Conservation (phyloP, 2,329 filamentous ascomycete species). For the Bimuria novae-zelandiae region DNA sequence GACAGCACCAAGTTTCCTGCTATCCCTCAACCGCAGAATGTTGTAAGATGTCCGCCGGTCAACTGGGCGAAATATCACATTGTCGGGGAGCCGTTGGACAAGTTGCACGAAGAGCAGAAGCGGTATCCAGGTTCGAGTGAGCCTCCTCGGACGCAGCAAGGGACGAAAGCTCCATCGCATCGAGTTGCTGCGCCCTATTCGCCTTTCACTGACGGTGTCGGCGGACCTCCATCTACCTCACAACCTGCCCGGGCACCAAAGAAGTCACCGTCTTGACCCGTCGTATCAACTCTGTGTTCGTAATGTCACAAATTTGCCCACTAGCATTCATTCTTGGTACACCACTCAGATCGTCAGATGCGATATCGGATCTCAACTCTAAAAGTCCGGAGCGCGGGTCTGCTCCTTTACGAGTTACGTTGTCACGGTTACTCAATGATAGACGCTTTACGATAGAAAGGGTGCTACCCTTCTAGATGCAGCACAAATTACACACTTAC, state of each 20-base stretch:
- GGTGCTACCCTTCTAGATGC: slow-evolving; percentile 22
- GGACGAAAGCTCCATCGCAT: slow-evolving; percentile 53
- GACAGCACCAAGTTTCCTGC: slow-evolving; percentile 57
- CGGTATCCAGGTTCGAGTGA: slow-evolving; percentile 48
- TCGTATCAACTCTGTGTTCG: not conserved
- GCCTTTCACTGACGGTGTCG: slow-evolving; percentile 59
- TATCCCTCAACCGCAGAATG: slow-evolving; percentile 77
- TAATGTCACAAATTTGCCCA: not conserved
- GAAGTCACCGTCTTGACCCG: slow-evolving; percentile 34
- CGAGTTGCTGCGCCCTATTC: slow-evolving; percentile 63
- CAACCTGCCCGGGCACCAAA: slow-evolving; percentile 36
- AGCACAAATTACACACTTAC: slow-evolving; percentile 19
- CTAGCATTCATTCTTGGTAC: too few relatives aligned
- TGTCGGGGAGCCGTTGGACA: slow-evolving; percentile 82
- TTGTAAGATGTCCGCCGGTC: slow-evolving; percentile 84
- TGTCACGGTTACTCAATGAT: slow-evolving; percentile 29
- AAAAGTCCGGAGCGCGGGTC: slow-evolving; percentile 29
- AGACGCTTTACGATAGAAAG: slow-evolving; percentile 36
- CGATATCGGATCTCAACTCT: slow-evolving; percentile 16
- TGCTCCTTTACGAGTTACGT: slow-evolving; percentile 31
- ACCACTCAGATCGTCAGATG: slow-evolving; percentile 10
- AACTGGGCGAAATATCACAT: slow-evolving; percentile 96
- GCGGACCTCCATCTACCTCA: slow-evolving; percentile 27
- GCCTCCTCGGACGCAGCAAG: slow-evolving; percentile 42
- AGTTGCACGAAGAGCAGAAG: slow-evolving; percentile 80